phyloP scores from a whole-genome alignment of 805 yeast species.

The Saccharomycopsis sp. region DNA sequence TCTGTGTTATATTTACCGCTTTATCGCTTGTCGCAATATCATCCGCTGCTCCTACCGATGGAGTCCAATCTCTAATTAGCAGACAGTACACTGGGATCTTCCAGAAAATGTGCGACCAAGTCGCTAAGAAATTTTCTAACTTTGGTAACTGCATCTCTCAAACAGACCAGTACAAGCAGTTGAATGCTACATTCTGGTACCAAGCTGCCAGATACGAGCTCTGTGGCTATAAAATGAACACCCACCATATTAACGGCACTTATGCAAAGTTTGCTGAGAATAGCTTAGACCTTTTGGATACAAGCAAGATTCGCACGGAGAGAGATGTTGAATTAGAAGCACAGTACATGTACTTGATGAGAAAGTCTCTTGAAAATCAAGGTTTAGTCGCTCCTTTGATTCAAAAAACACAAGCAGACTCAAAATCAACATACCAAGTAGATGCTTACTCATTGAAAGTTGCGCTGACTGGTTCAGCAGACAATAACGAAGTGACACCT shows the following conservation, averaged over 20 bases:
- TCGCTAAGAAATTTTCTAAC: slow-evolving; percentile 7
- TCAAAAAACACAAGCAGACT: too few species aligned
- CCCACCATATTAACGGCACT: neutral
- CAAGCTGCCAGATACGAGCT: slow-evolving; percentile 19
- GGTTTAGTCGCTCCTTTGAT: neutral
- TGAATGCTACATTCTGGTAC: slow-evolving; percentile 15
- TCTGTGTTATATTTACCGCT: neutral
- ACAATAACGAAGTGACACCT: neutral
- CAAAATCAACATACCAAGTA: neutral
- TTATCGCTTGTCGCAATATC: neutral
- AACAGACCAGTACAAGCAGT: slow-evolving; percentile 10
- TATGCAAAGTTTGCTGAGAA: neutral
- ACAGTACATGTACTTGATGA: slow-evolving; percentile 11
- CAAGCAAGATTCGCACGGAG: slow-evolving; percentile 3
- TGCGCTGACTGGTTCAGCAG: neutral
- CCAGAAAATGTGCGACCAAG: slow-evolving; percentile 12
- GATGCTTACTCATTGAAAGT: neutral
- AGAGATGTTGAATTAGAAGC: slow-evolving; percentile 6
- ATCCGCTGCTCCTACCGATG: neutral
- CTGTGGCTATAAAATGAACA: slow-evolving; percentile 10
- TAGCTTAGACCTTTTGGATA: neutral
- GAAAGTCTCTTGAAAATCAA: slow-evolving; percentile 1
- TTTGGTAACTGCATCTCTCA: slow-evolving; percentile 17
- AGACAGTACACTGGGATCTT: slow-evolving; percentile 17
- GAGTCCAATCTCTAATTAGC: neutral